phyloP scores from a whole-genome alignment of 2,329 filamentous ascomycete species.

The Pseudogymnoascus sp. region DNA sequence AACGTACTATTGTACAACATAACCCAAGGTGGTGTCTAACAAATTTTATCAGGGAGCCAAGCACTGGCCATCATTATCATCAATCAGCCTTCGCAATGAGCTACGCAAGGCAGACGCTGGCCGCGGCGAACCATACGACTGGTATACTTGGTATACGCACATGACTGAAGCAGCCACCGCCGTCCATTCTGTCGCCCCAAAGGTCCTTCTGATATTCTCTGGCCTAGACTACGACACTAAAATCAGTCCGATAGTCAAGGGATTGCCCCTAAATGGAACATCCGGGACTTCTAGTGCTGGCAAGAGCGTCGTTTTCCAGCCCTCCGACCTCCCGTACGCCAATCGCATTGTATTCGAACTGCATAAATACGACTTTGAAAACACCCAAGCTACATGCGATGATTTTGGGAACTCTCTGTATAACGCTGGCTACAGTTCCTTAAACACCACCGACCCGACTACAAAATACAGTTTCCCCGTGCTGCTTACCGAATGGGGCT shows the following conservation, averaged over 20 bases:
- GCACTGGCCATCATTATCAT: constrained; percentile 25
- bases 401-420: constrained; percentile 30
- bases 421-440: constrained; percentile 35
- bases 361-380: constrained; percentile 36
- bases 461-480: constrained; percentile 33
- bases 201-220: constrained; percentile 39
- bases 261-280: constrained; percentile 19
- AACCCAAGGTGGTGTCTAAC: not conserved
- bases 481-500: constrained; percentile 38
- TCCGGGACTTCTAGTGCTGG: constrained; percentile 29
- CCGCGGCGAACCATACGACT: constrained; percentile 32
- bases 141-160: constrained; percentile 38
- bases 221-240: constrained; percentile 39
- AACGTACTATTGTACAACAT: not conserved
- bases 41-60: constrained; percentile 13
- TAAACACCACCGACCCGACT: constrained; percentile 25
- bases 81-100: constrained; percentile 34
- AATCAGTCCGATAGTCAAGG: constrained; percentile 23
- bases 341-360: constrained; percentile 41
- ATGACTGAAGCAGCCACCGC: constrained; percentile 33
- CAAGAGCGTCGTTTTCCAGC: constrained; percentile 31
- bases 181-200: constrained; percentile 35
- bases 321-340: constrained; percentile 31
- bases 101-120: constrained; percentile 26
- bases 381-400: constrained; percentile 30